These are phyloP conservation scores for Aquilaria malaccensis DNA, from an alignment of 345 rosid species.

Conservation along the genomic window DNA sequence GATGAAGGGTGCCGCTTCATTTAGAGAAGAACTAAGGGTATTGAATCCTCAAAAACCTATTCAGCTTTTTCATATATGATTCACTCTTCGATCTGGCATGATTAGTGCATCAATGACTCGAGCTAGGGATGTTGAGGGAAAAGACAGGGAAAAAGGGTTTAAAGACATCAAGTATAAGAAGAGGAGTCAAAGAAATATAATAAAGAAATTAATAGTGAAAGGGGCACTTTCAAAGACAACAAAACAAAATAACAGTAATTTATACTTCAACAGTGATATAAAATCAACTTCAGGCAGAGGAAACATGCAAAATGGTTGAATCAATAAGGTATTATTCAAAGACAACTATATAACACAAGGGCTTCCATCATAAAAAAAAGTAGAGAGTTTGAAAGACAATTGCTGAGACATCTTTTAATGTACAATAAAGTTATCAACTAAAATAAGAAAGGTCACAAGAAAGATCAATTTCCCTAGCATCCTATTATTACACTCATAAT, in stretches of 20 bases:
- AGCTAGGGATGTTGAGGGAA: not conserved
- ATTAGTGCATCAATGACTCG: too few species aligned
- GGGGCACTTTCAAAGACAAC: conserved; percentile 11
- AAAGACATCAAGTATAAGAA: too few species aligned
- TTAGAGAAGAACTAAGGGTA: too few species aligned
- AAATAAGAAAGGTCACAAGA: not conserved
- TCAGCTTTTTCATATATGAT: too few species aligned
- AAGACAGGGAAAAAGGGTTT: not conserved
- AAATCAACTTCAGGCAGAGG: conserved; percentile 3
- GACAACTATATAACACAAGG: too few species aligned
- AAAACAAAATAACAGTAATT: conserved; percentile 7
- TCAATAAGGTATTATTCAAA: not conserved
- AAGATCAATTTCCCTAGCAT: not conserved
- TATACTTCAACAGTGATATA: not conserved
- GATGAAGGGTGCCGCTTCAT: too few species aligned
- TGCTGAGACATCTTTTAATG: not conserved
- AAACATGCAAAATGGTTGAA: conserved; percentile 2
- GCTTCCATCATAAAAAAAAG: too few species aligned
- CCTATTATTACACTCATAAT: not conserved
- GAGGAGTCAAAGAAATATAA: too few species aligned
- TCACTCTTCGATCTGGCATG: too few species aligned
- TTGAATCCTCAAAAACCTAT: too few species aligned
- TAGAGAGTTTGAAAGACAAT: too few species aligned
- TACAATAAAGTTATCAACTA: not conserved
- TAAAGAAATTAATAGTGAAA: conserved; percentile 2